These are phyloP conservation scores for Cutaneotrichosporon cyanovorans DNA, from an alignment of 1,284 basidiomycete genomes.

Conservation along the genomic window DNA sequence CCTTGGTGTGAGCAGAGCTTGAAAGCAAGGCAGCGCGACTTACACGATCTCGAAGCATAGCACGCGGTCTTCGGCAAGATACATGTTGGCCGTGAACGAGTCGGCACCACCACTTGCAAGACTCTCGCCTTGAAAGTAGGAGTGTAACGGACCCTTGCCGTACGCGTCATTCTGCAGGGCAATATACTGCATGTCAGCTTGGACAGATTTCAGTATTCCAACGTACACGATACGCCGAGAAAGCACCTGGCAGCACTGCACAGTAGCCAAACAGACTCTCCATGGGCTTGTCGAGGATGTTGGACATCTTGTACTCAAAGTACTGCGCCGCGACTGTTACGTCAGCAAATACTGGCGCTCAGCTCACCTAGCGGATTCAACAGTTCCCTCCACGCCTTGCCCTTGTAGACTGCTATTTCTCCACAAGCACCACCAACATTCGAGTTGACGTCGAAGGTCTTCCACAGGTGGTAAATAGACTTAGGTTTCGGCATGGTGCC, in stretches of 20 bases:
- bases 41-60: conserved; percentile 88
- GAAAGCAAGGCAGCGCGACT: conserved; percentile 7
- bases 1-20: conserved; percentile 15
- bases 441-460: conserved; percentile 83
- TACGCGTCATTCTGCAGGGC: conserved; percentile 69
- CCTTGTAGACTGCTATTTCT: conserved; percentile 89
- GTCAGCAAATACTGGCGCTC: not conserved
- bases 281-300: conserved; percentile 90
- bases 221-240: conserved; percentile 70
- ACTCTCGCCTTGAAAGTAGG: conserved; percentile 95
- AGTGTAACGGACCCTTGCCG: conserved; percentile 80
- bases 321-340: conserved; percentile 80
- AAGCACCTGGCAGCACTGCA: conserved; percentile 74
- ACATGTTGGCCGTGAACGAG: conserved; percentile 74
- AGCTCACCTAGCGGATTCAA: conserved; percentile 74
- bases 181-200: conserved; percentile 27
- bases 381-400: conserved; percentile 70
- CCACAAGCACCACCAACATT: conserved; percentile 92
- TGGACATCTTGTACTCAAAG: conserved; percentile 82
- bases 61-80: conserved; percentile 61
- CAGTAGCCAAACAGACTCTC: conserved; percentile 89
- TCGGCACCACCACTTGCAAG: conserved; percentile 84
- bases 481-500: conserved; percentile 80
- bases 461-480: conserved; percentile 83
- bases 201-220: not conserved